Conservation (phyloP, 2,329 filamentous ascomycete species). For the Fusarium concolor region DNA sequence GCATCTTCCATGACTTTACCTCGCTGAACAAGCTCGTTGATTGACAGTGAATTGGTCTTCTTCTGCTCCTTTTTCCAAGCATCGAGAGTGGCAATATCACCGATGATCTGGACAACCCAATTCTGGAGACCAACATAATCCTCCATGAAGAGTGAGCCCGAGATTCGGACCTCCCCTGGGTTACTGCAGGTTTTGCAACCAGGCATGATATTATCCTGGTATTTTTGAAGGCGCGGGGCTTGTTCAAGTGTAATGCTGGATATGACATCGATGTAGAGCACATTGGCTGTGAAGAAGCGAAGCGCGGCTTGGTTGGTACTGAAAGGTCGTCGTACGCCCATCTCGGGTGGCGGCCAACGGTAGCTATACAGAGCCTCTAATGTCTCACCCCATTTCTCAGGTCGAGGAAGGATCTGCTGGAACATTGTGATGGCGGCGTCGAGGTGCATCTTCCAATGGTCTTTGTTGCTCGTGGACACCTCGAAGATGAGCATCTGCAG, state of each 20-base stretch:
- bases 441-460: slow-evolving; percentile 63
- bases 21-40: slow-evolving; percentile 59
- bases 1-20: slow-evolving; percentile 56
- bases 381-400: slow-evolving; percentile 53
- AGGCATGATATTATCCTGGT: slow-evolving; percentile 56
- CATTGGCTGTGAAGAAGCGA: slow-evolving; percentile 59
- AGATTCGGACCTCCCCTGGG: slow-evolving; percentile 33
- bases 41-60: slow-evolving; percentile 57
- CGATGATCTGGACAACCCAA: slow-evolving; percentile 66
- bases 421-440: slow-evolving; percentile 64
- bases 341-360: slow-evolving; percentile 51
- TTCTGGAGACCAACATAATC: slow-evolving; percentile 68
- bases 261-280: slow-evolving; percentile 63
- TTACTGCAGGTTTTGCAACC: slow-evolving; percentile 40
- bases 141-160: slow-evolving; percentile 57
- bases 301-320: slow-evolving; percentile 60
- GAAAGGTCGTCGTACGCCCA: slow-evolving; percentile 53
- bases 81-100: slow-evolving; percentile 64
- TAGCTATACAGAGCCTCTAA: slow-evolving; percentile 49
- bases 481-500: slow-evolving; percentile 67
- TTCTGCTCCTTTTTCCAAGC: slow-evolving; percentile 65
- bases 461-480: slow-evolving; percentile 57
- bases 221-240: slow-evolving; percentile 56
- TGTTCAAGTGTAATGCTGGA: slow-evolving; percentile 60
- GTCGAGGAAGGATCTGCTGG: slow-evolving; percentile 56